A percentile compares a stretch with the other conserved stretches of the same genome.
Conservation (phyloP, 345 rosid species). For the Brassica incana region DNA sequence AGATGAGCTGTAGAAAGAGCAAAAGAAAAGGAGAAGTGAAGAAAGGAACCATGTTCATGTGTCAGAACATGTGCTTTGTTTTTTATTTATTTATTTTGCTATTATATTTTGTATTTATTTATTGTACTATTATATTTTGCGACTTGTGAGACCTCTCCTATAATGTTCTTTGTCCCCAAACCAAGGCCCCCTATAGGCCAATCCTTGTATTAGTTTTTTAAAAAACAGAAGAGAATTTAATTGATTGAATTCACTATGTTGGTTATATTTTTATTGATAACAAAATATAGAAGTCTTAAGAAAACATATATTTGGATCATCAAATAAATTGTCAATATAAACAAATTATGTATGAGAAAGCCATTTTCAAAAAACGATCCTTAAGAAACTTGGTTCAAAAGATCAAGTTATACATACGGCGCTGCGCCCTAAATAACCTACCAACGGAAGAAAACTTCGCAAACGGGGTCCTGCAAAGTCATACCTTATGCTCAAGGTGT, state of each 20-base stretch:
- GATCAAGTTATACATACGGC: no score
- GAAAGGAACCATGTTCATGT: constrained; percentile 42
- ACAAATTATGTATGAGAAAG: background rate
- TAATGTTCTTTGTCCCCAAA: constrained; percentile 40
- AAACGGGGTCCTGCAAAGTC: no score
- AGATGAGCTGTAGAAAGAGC: constrained; percentile 39
- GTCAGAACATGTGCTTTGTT: constrained; percentile 46
- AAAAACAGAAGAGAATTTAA: background rate
- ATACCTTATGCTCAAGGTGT: no score
- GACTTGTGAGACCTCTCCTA: constrained; percentile 33
- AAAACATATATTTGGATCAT: background rate
- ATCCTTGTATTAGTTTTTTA: constrained; percentile 24
- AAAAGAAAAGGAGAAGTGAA: constrained; percentile 38
- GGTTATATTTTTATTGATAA: background rate
- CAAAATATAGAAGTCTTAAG: background rate
- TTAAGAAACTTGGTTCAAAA: no score
- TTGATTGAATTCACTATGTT: background rate
- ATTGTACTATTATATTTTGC: constrained; percentile 30
- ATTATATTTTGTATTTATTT: background rate
- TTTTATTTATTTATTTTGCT: background rate
- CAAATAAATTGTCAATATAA: background rate
- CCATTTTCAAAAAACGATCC: background rate
- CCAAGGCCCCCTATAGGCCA: constrained; percentile 41
- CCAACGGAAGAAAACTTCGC: no score
- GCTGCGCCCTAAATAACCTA: no score